Percentiles rank a stretch among this genome's conserved stretches.
These are phyloP conservation scores for Carnegiea gigantea DNA, from an alignment of 179 eudicot species.

Conservation along the genomic window DNA sequence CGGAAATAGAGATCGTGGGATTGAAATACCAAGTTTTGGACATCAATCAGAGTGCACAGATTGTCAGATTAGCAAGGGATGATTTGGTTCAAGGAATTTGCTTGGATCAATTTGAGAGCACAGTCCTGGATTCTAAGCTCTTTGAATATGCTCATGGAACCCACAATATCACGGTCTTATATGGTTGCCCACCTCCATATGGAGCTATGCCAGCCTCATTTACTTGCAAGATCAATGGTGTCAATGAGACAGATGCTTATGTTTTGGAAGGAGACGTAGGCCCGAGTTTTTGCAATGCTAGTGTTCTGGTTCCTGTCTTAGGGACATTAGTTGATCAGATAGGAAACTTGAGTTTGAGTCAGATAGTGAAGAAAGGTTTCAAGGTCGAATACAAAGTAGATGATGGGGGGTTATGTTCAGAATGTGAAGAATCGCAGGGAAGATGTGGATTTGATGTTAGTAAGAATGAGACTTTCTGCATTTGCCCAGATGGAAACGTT, in stretches of 20 bases:
- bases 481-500: constrained; percentile 42
- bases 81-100: constrained; percentile 35
- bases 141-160: constrained; percentile 35
- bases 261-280: constrained; percentile 28
- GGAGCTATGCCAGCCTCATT: constrained; percentile 11
- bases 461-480: constrained; percentile 28
- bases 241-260: constrained; percentile 15
- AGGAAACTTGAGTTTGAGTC: not conserved
- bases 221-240: constrained; percentile 26
- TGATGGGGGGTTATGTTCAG: constrained; percentile 21
- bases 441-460: constrained; percentile 42
- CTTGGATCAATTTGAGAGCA: constrained; percentile 22
- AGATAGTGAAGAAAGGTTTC: constrained; percentile 34
- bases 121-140: constrained; percentile 27
- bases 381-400: constrained; percentile 29
- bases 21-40: constrained; percentile 29
- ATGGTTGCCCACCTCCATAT: constrained; percentile 34
- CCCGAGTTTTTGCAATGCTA: constrained; percentile 30
- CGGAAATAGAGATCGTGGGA: constrained; percentile 13
- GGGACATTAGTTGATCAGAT: constrained; percentile 11
- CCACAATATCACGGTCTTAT: constrained; percentile 37
- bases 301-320: constrained; percentile 39
- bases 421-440: constrained; percentile 40
- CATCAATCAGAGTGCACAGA: constrained; percentile 9
- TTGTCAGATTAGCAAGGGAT: constrained; percentile 30